Evolutionary conservation across 1,284 basidiomycete genomes (phyloP), one percentile per base, ranked within the genome.

Genomic region (Trametes pubescens): DNA sequence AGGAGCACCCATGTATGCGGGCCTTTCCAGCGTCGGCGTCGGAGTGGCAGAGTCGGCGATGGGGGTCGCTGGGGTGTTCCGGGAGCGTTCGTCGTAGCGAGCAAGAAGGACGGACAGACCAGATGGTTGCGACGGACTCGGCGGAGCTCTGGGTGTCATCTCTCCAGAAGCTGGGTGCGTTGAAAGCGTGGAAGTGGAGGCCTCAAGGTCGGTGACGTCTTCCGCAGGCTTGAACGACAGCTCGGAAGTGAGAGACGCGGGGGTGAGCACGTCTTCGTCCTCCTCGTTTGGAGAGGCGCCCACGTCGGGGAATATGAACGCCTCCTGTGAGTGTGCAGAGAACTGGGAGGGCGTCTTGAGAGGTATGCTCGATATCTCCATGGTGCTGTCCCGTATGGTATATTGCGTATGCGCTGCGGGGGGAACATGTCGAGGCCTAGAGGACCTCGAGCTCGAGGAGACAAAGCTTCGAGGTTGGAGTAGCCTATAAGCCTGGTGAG

Each of bases 371-470:
- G 89, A 90, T 4, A 92, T 80, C 62, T 86, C 80, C 72, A 92
- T 81, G 0, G 90, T 91, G 68, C 77, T 82, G 34, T 85, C 79
- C n/a, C 90, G 84, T 64, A 92, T 92, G 49, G 82, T 79, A 66
- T 82, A 82, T 64, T 86, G 86, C 0, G 85, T 84, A 67, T 86
- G 88, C 29, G 81, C 78, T 14, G 74, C 69, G 46, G 68, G 67
- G 9, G 67, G 62, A 26, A 67, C 53, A 52, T 66, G 66, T 64
- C 62, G 67, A 6, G 71, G 73, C 38, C 67, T 69, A 40, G 76
- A 76, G 43, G 73, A 68, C 59, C 68, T 71, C 51, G 70, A 72
- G 18, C 70, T 69, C 22, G 73, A 72, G 10, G 80, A 75, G 51
- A 74, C 75, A 65, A 72, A 78, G 65, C 77, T 80, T 66, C 73